Evolutionary conservation across 2,329 filamentous ascomycete genomes (phyloP), one percentile per base, ranked within the genome.

Genomic region (Claviceps pusilla): DNA sequence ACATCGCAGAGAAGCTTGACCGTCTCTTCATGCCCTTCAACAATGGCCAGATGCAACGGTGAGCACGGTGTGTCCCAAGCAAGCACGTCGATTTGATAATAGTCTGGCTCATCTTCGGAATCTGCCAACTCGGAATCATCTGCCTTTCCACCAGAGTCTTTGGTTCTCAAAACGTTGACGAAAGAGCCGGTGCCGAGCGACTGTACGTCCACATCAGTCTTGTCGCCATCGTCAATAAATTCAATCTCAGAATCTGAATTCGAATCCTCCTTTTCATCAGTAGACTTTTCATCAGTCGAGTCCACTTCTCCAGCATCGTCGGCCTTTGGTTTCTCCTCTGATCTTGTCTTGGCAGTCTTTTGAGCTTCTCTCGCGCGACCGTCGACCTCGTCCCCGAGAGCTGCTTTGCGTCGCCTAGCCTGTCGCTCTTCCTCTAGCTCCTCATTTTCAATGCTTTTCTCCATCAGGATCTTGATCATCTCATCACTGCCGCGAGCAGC

Each of bases 61-160:
- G 84, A 86, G 55, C 82, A 79, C 4, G 83, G 80, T 5, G 76
- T 78, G 61, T 94, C 88, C 89, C 89, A 95, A 1, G 87, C 80
- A n/a, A 86, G 64, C 1, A 85, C 78, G 59, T 94, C 83, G 56
- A 90, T 76, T 59, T 93, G 82, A 65, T 86, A 91, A 52, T 90
- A 78, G 66, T 95, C 87, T 0, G 87, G 87, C 24, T 86, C 84
- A 10, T 84, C 76, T 1, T 80, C 75, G 7, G 62, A 62, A 7
- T 81, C 78, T 6, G 83, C 78, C 0, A 74, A 71, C 1, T 75
- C 68, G 1, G 76, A 71, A 35, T 75, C 69, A 1, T 66, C 62
- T 0, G 62, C 60, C 57, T 10, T 29, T 16, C 45, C 57, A n/a
- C 63, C 54, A 5, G 43, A 33, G 11, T 72, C 64, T n/a, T 71